Base-by-base conservation (phyloP, 2,329 filamentous ascomycete genomes). In the Neonectria coccinea region DNA sequence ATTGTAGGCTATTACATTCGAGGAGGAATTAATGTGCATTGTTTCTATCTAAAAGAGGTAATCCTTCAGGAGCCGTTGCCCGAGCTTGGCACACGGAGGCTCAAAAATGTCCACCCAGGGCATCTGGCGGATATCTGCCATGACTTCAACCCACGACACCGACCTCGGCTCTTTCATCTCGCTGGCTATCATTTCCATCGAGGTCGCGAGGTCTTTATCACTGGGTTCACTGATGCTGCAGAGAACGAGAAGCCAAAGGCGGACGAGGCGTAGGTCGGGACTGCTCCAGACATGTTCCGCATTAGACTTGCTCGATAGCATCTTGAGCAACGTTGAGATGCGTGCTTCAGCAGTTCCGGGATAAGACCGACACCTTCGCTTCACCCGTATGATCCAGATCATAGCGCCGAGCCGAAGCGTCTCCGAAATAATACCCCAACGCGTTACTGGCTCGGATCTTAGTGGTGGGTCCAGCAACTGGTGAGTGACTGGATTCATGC, bases 351-450 rank as follows among this genome's bases (percentile, higher is more conserved):
- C 50, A 60, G 56, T 55, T 33, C 50, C 50, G 5, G 56, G 56
- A 64, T 64, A 64, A 10, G 56, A 64, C n/a, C 27, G 50, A 5
- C 61, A 64, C 42, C 33, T 51, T 55, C n/a, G 56, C 44, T 64
- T 64, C 27, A 51, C 16, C 25, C 22, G 18, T 31, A 64, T 62
- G 25, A 56, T 57, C 62, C 62, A 64, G 16, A 64, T 53, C 16
- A 62, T 56, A n/a, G 62, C 39, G 8, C 62, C 58, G 12, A 64
- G 58, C 45, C 52, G 45, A 62, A 64, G 52, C 12, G 52, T 22
- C 22, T 53, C 39, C 7, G 47, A 47, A n/a, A 57, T 14, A 22
- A 42, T 31, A 16, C 53, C 33, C 5, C 29, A 51, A 18, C 14
- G 50, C n/a, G 44, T 41, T 2, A 1, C 1, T 10, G 33, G 11